Evolutionary conservation across 2,329 filamentous ascomycete species (phyloP), one percentile per base, ranked within the genome.

Genomic region (Diaporthe australafricana): DNA sequence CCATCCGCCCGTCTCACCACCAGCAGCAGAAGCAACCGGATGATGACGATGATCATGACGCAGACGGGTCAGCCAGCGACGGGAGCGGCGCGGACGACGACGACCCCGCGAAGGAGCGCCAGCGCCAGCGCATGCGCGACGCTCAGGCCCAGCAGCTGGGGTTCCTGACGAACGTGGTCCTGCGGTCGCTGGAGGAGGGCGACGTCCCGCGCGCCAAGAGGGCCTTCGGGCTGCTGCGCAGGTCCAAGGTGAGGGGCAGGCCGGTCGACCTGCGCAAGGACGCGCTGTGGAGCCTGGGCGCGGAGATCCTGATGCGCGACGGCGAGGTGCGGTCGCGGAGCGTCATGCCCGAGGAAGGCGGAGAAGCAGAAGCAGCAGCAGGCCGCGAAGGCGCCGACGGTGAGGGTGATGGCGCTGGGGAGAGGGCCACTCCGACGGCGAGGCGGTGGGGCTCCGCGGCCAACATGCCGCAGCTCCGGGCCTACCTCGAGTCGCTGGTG

Each of bases 251-350:
- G 30, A 75, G 82, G 71, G 90, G 90, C 3, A 80, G 81, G 60
- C 83, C 83, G 8, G 85, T 95, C 25, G 94, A 98, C 79, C 80
- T 96, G 60, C 89, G 94, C 48, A 85, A 85, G 25, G 87, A 91
- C 77, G 88, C 90, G 45, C 87, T 93, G 75, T 98, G 95, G 96
- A 92, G 92, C 17, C 87, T 98, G 55, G 95, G 94, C 0, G 94
- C 94, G 2, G 95, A 98, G 82, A 89, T 98, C 25, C 83, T 98
- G 70, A 90, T 97, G 83, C 89, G 92, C 20, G 83, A 86, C 35
- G 86, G 85, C 8, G 78, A 83, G 77, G 75, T 27, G 22, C 48
- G 42, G 27, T 42, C 63, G 57, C 30, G 57, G 57, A 68, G 42
- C 52, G 57, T 70, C 12, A 3, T 38, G 12, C 40, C 32, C 74